Base-by-base conservation (phyloP, 1,284 basidiomycete species). In the Volvariella volvacea region DNA sequence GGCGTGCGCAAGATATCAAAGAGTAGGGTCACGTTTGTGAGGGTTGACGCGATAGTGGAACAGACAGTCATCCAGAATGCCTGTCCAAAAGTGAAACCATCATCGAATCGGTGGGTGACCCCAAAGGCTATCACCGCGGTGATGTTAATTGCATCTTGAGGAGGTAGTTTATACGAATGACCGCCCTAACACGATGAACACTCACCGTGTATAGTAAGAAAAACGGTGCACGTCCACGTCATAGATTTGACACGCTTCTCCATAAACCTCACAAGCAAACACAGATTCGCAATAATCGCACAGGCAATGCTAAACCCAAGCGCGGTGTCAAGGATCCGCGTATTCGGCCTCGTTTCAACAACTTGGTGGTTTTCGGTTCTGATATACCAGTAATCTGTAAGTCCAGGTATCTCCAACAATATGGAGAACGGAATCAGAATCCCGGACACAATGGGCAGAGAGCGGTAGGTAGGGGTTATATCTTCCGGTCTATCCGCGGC, bases 1-100 rank as follows among this genome's bases (percentile, higher is more conserved):
- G 75, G 70, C 0, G 81, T 89, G 12, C 59, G 62, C 3, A 75
- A 44, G 33, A 78, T 65, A 54, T 92, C 89, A 43, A 71, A 59
- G 8, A 88, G 68, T 1, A 93, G 66, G 0, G 81, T 86, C 37
- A 83, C 49, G 52, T 89, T 92, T 9, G 82, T 85, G 43, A 81
- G 61, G 0, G 76, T 63, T 0, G 85, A 86, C 0, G 76, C 76
- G 10, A 79, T 67, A 0, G 88, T 92, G 0, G 85, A 85, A 52
- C 85, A 88, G 6, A 89, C 66, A 0, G 83, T 87, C 64, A 88
- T 76, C 88, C 88, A 93, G 57, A 83, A 92, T 0, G 87, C 72
- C 54, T 85, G 75, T 1, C 80, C 75, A 47, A 80, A 84, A 1
- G 83, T 81, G 60, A 83, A 87, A 0, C 79, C 84, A 43, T 84